These are phyloP conservation scores for Arctostaphylos glauca DNA, from an alignment of 148 eudicot genomes.

Conservation along the genomic window DNA sequence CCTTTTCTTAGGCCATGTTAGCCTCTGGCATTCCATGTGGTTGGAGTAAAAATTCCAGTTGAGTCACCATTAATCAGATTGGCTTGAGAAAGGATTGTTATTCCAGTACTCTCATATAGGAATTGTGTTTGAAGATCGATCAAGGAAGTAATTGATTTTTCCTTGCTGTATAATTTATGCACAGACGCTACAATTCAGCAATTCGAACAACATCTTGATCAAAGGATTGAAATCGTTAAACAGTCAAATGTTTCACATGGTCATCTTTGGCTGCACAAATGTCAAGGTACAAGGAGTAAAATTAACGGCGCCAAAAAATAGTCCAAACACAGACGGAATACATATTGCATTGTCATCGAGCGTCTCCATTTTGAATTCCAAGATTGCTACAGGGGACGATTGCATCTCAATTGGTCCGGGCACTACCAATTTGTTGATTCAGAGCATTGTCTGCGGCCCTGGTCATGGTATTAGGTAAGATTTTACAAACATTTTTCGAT, in stretches of 20 bases:
- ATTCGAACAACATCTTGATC: conserved; percentile 41
- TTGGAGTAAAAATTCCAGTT: not conserved
- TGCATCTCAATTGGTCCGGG: conserved; percentile 55
- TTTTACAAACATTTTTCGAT: not conserved
- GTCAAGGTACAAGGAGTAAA: conserved; percentile 26
- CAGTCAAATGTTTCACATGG: conserved; percentile 55
- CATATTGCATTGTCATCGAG: conserved; percentile 25
- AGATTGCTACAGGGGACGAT: conserved; percentile 52
- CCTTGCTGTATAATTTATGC: not conserved
- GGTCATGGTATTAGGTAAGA: conserved; percentile 67
- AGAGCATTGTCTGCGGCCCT: conserved; percentile 48
- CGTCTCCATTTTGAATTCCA: conserved; percentile 29
- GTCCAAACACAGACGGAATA: conserved; percentile 68
- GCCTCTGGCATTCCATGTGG: not conserved
- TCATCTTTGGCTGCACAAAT: conserved; percentile 29
- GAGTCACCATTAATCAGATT: no score
- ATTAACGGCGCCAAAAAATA: conserved; percentile 27
- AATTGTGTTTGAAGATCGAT: not conserved
- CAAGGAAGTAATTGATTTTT: no score
- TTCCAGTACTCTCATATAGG: not conserved
- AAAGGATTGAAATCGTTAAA: conserved; percentile 33
- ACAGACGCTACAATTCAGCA: conserved; percentile 39
- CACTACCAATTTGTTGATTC: conserved; percentile 34
- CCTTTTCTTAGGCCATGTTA: not conserved
- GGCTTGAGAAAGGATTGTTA: no score